These are phyloP conservation scores for Ormosia semicastrata DNA, from an alignment of 306 rosid species.

Conservation along the genomic window DNA sequence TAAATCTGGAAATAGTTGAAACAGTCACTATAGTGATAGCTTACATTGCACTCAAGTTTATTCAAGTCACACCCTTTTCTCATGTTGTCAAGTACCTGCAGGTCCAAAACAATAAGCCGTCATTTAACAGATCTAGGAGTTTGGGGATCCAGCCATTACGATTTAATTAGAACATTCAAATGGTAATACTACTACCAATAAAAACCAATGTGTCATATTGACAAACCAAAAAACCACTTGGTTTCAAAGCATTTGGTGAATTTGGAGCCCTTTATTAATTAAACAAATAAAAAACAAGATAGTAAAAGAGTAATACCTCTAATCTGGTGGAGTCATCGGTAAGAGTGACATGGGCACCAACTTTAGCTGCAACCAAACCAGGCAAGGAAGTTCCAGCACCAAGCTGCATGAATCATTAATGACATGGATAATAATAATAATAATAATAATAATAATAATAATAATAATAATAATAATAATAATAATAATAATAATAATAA, in stretches of 20 bases:
- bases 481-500: neutral
- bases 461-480: neutral
- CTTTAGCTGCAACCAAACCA: constrained; percentile 76
- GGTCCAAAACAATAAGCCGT: constrained; percentile 20
- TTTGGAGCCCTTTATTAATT: neutral
- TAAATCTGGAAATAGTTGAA: neutral
- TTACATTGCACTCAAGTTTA: constrained; percentile 71
- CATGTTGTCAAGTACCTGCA: constrained; percentile 88
- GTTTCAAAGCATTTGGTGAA: neutral
- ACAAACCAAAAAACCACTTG: neutral
- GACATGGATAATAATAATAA: too few species aligned
- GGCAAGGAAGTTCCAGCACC: constrained; percentile 91
- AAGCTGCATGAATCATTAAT: constrained; percentile 39
- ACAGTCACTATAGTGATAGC: neutral
- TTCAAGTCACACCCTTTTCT: constrained; percentile 69
- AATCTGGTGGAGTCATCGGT: constrained; percentile 54
- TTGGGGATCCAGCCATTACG: neutral
- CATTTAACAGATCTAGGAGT: neutral
- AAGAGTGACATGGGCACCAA: constrained; percentile 74
- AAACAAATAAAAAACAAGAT: neutral
- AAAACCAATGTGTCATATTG: neutral
- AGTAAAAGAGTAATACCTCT: constrained; percentile 42
- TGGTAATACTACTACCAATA: neutral
- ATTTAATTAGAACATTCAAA: neutral
- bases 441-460: neutral